Conservation (phyloP, 805 yeast genomes). For the Yarrowia porcina region DNA sequence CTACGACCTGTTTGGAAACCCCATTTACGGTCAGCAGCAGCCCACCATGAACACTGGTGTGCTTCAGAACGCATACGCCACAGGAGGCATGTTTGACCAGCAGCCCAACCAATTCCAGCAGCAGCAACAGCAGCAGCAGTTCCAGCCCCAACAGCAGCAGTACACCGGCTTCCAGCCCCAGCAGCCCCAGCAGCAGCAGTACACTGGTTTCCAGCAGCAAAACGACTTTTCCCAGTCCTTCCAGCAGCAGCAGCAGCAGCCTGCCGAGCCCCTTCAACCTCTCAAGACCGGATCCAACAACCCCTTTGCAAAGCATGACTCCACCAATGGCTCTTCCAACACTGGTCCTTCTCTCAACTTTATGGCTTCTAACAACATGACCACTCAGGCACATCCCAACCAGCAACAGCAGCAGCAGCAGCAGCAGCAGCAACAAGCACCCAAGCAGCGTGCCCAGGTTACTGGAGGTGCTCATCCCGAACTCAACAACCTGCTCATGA, state of each 20-base stretch:
- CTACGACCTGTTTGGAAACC: constrained; percentile 64
- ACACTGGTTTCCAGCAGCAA: constrained; percentile 46
- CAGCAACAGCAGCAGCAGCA: constrained; percentile 34
- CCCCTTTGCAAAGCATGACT: constrained; percentile 56
- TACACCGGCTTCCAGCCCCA: constrained; percentile 35
- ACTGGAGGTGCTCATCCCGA: constrained; percentile 42
- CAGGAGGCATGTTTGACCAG: constrained; percentile 31
- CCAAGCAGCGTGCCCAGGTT: constrained; percentile 32
- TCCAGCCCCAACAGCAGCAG: constrained; percentile 46
- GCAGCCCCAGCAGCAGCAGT: constrained; percentile 51
- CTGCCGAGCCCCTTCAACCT: constrained; percentile 59
- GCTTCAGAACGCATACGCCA: constrained; percentile 46
- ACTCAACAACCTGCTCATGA: constrained; percentile 71
- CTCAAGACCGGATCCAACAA: constrained; percentile 70
- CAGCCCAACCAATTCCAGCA: constrained; percentile 29
- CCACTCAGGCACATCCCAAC: constrained; percentile 11
- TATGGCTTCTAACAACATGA: constrained; percentile 22
- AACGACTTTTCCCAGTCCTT: constrained; percentile 47
- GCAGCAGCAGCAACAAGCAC: constrained; percentile 32
- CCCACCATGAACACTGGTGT: constrained; percentile 55
- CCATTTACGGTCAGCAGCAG: constrained; percentile 41
- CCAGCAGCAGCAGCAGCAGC: constrained; percentile 67
- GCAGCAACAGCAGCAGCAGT: constrained; percentile 52
- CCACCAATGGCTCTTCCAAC: constrained; percentile 1
- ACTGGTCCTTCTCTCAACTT: constrained; percentile 25